Conservation (phyloP, 2,329 filamentous ascomycete genomes). For the Sporothrix mexicana region DNA sequence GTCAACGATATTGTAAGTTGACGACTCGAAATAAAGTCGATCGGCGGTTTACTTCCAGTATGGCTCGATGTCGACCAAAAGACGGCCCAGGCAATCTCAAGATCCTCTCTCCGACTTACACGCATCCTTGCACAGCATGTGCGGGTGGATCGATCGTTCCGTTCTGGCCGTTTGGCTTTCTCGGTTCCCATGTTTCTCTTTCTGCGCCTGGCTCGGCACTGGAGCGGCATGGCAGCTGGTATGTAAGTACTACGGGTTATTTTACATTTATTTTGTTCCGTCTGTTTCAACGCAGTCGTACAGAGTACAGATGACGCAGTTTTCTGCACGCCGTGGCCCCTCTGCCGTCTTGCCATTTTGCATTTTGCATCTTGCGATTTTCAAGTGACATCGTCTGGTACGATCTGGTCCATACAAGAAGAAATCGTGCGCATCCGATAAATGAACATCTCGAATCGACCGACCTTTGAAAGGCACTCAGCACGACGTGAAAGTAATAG, state of each 20-base stretch:
- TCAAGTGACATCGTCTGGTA: neutral
- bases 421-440: too few relatives aligned
- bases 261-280: neutral
- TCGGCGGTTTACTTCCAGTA: neutral
- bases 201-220: neutral
- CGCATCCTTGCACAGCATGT: neutral
- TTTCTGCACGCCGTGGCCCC: neutral
- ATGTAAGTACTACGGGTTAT: neutral
- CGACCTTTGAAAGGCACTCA: too few relatives aligned
- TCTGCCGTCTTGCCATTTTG: neutral
- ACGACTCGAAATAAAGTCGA: neutral
- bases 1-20: neutral
- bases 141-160: neutral
- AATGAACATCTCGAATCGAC: too few relatives aligned
- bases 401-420: neutral
- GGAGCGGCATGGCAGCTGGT: neutral
- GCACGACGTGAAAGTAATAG: too few relatives aligned
- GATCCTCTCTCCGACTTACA: neutral
- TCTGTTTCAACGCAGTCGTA: neutral
- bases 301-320: constrained; percentile 14
- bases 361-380: constrained; percentile 6
- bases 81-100: neutral
- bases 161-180: too few relatives aligned
- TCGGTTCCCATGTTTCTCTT: neutral
- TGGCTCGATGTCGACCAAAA: neutral